Conservation (phyloP, 345 rosid species). For the Brassica incana region DNA sequence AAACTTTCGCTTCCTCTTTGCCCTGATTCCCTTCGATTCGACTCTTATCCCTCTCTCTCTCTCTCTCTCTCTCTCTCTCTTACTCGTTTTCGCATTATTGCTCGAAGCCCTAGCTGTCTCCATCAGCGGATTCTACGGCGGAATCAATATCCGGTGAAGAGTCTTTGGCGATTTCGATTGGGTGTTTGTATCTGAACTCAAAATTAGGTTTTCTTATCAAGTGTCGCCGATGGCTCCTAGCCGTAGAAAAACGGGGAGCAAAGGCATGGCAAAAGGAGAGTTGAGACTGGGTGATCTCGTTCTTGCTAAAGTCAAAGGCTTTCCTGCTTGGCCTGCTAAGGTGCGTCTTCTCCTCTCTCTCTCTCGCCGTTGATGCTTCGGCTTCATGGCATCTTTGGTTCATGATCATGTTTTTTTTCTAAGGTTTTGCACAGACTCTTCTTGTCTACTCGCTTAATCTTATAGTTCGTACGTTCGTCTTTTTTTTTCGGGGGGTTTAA, state of each 20-base stretch:
- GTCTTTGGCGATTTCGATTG: background rate
- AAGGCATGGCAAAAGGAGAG: constrained; percentile 53
- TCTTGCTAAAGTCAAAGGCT: constrained; percentile 96
- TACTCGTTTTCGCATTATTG: background rate
- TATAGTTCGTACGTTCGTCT: background rate
- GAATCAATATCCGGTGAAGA: background rate
- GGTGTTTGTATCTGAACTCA: background rate
- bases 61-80: background rate
- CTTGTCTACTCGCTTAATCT: background rate
- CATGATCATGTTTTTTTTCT: background rate
- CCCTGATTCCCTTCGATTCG: constrained; percentile 1
- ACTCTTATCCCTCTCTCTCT: background rate
- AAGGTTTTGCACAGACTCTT: background rate
- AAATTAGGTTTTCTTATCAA: constrained; percentile 36
- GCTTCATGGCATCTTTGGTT: background rate
- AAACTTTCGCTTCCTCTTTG: background rate
- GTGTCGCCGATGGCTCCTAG: constrained; percentile 60
- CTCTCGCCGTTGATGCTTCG: background rate
- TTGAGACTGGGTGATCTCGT: constrained; percentile 93
- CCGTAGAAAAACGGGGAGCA: constrained; percentile 77
- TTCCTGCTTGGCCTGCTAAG: constrained; percentile 98
- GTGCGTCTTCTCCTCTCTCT: constrained; percentile 38
- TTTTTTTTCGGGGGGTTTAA: background rate
- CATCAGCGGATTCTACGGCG: background rate
- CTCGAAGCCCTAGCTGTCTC: constrained; percentile 4